These are phyloP conservation scores for Suillus plorans DNA, from an alignment of 768 basidiomycete genomes.

Conservation along the genomic window DNA sequence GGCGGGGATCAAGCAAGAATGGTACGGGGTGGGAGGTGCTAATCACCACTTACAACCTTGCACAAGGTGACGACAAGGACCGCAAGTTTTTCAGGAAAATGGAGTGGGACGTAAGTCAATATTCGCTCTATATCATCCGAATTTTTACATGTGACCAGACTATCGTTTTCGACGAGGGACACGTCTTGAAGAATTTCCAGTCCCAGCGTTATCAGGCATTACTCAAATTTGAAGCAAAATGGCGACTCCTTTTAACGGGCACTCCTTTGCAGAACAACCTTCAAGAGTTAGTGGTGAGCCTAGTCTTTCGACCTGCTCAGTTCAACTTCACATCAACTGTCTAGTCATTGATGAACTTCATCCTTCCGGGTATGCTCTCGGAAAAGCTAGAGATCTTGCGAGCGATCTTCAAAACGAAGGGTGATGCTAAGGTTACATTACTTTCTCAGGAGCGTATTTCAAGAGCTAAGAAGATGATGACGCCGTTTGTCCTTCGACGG, in stretches of 20 bases:
- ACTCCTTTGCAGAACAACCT: conserved; percentile 93
- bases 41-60: conserved; percentile 94
- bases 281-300: conserved; percentile 81
- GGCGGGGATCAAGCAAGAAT: conserved; percentile 44
- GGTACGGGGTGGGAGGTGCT: conserved; percentile 86
- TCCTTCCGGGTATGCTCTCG: conserved; percentile 86
- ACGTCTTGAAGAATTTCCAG: conserved; percentile 95
- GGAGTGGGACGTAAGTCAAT: conserved; percentile 80
- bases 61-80: conserved; percentile 83
- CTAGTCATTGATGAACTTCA: conserved; percentile 97
- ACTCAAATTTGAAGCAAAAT: conserved; percentile 79
- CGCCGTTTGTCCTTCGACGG: conserved; percentile 95
- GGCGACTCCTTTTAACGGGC: conserved; percentile 92
- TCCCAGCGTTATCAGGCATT: conserved; percentile 94
- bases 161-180: conserved; percentile 96
- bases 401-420: conserved; percentile 95
- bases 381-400: conserved; percentile 76
- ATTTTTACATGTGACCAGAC: conserved; percentile 47
- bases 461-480: conserved; percentile 98
- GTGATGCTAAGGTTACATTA: conserved; percentile 84
- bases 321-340: not conserved
- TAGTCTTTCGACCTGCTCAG: conserved; percentile 5
- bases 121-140: not conserved
- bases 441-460: conserved; percentile 93
- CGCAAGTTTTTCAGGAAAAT: conserved; percentile 91